Conservation (phyloP, 1,284 basidiomycete genomes). For the Malassezia psittaci region DNA sequence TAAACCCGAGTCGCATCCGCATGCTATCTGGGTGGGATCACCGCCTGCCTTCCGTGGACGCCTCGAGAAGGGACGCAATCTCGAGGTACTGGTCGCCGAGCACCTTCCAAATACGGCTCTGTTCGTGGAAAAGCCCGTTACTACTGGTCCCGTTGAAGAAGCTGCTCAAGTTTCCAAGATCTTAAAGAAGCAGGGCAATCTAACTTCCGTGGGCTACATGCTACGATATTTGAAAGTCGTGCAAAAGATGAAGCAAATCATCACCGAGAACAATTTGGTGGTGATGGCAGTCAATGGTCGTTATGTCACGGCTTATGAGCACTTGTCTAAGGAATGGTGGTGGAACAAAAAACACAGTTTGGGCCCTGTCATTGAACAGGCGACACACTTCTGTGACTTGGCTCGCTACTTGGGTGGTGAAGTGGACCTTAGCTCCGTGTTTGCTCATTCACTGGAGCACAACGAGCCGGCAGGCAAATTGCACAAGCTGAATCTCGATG, state of each 20-base stretch:
- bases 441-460: constrained; percentile 48
- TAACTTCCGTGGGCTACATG: constrained; percentile 78
- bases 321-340: constrained; percentile 68
- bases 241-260: constrained; percentile 89
- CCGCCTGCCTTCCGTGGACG: constrained; percentile 74
- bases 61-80: constrained; percentile 58
- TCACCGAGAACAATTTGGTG: constrained; percentile 81
- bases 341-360: constrained; percentile 88
- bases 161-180: constrained; percentile 47
- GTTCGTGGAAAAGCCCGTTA: constrained; percentile 89
- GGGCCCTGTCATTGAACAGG: constrained; percentile 91
- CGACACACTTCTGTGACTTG: constrained; percentile 65
- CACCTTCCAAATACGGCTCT: constrained; percentile 61
- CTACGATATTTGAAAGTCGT: constrained; percentile 57
- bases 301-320: constrained; percentile 80
- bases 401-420: constrained; percentile 97
- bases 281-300: constrained; percentile 94
- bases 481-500: constrained; percentile 68
- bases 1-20: constrained; percentile 51
- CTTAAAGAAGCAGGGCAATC: constrained; percentile 50
- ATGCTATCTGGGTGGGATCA: constrained; percentile 75
- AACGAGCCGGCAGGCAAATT: constrained; percentile 61
- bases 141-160: constrained; percentile 63
- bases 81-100: constrained; percentile 81
- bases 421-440: constrained; percentile 73